A percentile compares a stretch with the other conserved stretches of the same genome.
Evolutionary conservation across 2,329 filamentous ascomycete species (phyloP).

Genomic region (Bipolaris zeicola): DNA sequence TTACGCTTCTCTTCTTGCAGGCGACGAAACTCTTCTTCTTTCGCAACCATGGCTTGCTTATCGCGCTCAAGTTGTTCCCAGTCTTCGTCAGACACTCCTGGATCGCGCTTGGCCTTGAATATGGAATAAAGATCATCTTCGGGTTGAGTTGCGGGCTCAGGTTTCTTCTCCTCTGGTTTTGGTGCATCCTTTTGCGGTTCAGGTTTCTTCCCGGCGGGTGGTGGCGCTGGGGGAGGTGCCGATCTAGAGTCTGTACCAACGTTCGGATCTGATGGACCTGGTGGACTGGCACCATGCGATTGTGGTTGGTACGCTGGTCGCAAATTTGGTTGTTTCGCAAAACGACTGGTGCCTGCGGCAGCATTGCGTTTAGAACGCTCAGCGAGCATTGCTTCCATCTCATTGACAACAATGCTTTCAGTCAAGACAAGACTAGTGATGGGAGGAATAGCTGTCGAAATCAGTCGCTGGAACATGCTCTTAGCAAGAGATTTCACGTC

Average conservation of each 20-base stretch:
- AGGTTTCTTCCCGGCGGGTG: background rate
- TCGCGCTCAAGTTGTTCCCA: constrained; percentile 67
- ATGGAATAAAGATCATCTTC: constrained; percentile 1
- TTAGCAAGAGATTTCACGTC: constrained; percentile 64
- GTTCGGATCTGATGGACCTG: constrained; percentile 2
- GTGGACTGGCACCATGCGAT: constrained; percentile 9
- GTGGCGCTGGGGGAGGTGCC: background rate
- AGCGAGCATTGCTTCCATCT: constrained; percentile 40
- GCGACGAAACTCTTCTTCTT: constrained; percentile 47
- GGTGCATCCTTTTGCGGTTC: constrained; percentile 11
- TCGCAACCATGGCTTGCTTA: constrained; percentile 38
- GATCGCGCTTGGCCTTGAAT: constrained; percentile 14
- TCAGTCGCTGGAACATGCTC: constrained; percentile 51
- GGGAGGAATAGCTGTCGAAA: constrained; percentile 30
- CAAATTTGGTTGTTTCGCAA: constrained; percentile 3
- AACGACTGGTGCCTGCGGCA: constrained; percentile 26
- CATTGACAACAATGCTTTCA: constrained; percentile 29
- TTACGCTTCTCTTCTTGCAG: constrained; percentile 28
- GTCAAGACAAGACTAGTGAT: constrained; percentile 28
- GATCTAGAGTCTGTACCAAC: background rate
- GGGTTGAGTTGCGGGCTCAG: background rate
- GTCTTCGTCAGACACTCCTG: constrained; percentile 62
- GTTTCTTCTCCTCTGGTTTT: background rate
- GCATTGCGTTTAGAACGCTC: constrained; percentile 39
- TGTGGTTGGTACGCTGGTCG: constrained; percentile 2